Base-by-base conservation (phyloP, 345 rosid genomes). In the Rhizophora mangle region DNA sequence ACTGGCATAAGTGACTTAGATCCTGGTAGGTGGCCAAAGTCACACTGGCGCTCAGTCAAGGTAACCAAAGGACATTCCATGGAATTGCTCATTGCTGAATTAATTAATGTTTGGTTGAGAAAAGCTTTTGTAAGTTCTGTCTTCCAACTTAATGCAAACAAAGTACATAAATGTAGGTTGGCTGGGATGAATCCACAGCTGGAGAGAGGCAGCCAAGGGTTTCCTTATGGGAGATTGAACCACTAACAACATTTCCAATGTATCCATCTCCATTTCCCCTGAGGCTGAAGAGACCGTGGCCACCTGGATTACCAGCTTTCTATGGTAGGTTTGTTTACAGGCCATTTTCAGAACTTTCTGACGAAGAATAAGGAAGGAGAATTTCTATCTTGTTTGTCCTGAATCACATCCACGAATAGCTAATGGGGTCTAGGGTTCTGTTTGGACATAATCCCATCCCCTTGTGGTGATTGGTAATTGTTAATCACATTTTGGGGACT, bases 181-280 rank as follows among this genome's bases (percentile, higher is more conserved):
- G 99, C 34, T 96, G 99, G 99, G 99, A 96, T 72, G 99, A 96
- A 73, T 96, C 99, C 47, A 89, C 98, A 2, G 97, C 98, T 20
- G 99, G 98, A 51, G 99, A 96, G 76, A 89, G 91, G 84, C 99
- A 96, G 73, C 99, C 97, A 8, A 82, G 99, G 73, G 99, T 96
- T 63, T 96, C 99, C 29, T 74, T 96, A 27, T 96, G 99, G 99
- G 98, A 96, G 82, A 90, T 96, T 73, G 99, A 96, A 73, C 99
- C 99, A 18, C 75, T 96, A 65, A 85, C 97, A 54, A 96, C 99
- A 26, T 96, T 96, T 75, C 99, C 99, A 0, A 92, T 90, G 96
- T 96, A 96, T 75, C 96, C 98, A 0, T 86, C 99, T 74, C 96
- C 91, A 46, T 96, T 96, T 75, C 91, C 98, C 27, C 78, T 88